These are phyloP conservation scores for Bothriochloa decipiens DNA, from an alignment of 176 grass and related monocot genomes.

Conservation along the genomic window DNA sequence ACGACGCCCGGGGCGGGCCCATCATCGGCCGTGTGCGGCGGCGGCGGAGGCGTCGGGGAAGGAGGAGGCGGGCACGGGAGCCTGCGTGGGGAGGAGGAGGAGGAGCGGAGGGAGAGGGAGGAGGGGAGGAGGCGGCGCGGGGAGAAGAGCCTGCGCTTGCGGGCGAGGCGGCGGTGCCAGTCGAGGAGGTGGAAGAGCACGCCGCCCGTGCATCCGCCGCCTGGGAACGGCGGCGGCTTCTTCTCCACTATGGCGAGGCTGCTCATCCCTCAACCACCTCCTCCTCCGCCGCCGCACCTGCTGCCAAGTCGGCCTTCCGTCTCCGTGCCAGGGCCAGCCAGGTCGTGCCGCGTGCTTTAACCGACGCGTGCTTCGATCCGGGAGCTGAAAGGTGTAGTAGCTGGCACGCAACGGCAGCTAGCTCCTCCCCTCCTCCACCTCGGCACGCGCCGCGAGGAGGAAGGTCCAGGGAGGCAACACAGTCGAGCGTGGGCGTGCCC, in stretches of 20 bases:
- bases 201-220: constrained; percentile 60
- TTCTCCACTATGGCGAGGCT: constrained; percentile 93
- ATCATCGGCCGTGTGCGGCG: background rate
- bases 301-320: background rate
- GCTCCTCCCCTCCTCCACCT: constrained; percentile 27
- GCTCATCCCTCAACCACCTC: constrained; percentile 30
- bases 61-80: constrained; percentile 11
- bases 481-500: constrained; percentile 22
- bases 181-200: constrained; percentile 84
- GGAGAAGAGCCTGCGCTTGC: constrained; percentile 60
- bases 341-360: background rate
- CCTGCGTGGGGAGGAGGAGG: constrained; percentile 31
- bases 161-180: constrained; percentile 84
- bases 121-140: constrained; percentile 31
- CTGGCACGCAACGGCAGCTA: constrained; percentile 60
- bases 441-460: constrained; percentile 50
- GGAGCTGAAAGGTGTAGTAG: constrained; percentile 49
- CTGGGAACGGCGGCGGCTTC: constrained; percentile 50
- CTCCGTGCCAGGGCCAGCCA: background rate
- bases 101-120: constrained; percentile 36
- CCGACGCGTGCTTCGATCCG: constrained; percentile 44
- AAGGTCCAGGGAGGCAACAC: constrained; percentile 26
- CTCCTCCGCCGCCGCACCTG: background rate
- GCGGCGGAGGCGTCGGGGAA: background rate
- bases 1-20: constrained; percentile 63